Percentiles rank a stretch among this genome's conserved stretches.
Evolutionary conservation across 2,329 filamentous ascomycete genomes (phyloP).

Genomic region (Sporothrix inflata): DNA sequence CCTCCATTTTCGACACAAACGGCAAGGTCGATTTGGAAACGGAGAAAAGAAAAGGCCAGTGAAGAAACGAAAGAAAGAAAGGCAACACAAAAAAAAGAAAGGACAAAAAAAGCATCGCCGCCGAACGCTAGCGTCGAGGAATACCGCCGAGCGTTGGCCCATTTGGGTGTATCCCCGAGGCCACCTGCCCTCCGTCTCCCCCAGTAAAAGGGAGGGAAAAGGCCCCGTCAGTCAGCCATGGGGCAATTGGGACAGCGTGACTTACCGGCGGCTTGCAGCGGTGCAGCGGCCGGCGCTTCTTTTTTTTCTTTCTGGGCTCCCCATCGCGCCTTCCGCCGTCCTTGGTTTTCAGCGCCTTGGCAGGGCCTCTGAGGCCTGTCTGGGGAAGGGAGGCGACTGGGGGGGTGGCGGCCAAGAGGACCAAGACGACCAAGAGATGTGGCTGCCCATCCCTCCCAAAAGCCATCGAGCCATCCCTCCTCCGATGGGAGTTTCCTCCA

Average conservation of each 20-base stretch:
- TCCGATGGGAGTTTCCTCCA: too few relatives aligned
- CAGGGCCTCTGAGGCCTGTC: background rate
- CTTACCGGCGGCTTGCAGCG: slow-evolving; percentile 11
- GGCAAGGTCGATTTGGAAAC: background rate
- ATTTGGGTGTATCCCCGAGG: slow-evolving; percentile 34
- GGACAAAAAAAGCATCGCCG: background rate
- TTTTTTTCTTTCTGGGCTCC: background rate
- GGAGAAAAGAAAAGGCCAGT: background rate
- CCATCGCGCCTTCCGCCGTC: too few relatives aligned
- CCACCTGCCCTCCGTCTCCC: background rate
- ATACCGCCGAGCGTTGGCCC: slow-evolving; percentile 40
- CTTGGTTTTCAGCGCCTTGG: slow-evolving; percentile 1
- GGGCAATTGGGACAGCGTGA: background rate
- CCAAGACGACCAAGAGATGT: too few relatives aligned
- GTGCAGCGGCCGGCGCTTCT: background rate
- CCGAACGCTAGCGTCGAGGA: slow-evolving; percentile 27
- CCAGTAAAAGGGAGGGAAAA: too few relatives aligned
- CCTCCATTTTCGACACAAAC: background rate
- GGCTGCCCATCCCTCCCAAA: slow-evolving; percentile 1
- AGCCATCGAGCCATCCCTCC: too few relatives aligned
- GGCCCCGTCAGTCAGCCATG: background rate
- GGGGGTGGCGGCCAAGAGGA: too few relatives aligned
- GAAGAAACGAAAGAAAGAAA: background rate
- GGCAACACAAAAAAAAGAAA: background rate
- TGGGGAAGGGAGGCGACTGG: background rate